These are phyloP conservation scores for Quercus ilex DNA, from an alignment of 306 rosid genomes.

Conservation along the genomic window DNA sequence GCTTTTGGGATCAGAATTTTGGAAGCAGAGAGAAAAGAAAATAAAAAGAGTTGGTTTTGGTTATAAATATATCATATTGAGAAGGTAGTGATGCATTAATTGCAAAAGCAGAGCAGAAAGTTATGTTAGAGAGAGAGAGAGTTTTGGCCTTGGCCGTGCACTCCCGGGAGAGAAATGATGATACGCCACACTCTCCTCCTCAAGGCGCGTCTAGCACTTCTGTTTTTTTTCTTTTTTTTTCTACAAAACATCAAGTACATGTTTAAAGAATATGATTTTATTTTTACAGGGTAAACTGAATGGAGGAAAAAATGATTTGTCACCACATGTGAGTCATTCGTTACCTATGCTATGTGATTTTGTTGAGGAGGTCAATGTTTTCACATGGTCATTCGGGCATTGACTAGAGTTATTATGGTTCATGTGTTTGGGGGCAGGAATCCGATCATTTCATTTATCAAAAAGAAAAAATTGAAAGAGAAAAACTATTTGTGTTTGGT, in stretches of 20 bases:
- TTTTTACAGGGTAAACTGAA: background rate
- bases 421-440: too few relatives aligned
- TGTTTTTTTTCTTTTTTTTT: background rate
- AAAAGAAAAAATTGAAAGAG: too few relatives aligned
- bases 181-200: constrained; percentile 1
- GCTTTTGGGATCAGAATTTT: constrained; percentile 6
- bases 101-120: constrained; percentile 41
- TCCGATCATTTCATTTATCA: too few relatives aligned
- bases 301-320: too few relatives aligned
- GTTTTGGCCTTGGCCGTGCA: background rate
- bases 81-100: constrained; percentile 50
- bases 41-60: background rate
- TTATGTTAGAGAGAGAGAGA: constrained; percentile 1
- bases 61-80: background rate
- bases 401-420: too few relatives aligned
- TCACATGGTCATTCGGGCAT: too few relatives aligned
- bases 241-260: background rate
- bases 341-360: too few relatives aligned
- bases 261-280: background rate
- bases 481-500: too few relatives aligned
- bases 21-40: background rate
- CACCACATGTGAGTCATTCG: too few relatives aligned
- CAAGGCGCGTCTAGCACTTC: constrained; percentile 15
- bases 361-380: too few relatives aligned
- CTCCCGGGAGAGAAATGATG: constrained; percentile 10